Conservation (phyloP, 768 basidiomycete genomes). For the Collybia nuda region DNA sequence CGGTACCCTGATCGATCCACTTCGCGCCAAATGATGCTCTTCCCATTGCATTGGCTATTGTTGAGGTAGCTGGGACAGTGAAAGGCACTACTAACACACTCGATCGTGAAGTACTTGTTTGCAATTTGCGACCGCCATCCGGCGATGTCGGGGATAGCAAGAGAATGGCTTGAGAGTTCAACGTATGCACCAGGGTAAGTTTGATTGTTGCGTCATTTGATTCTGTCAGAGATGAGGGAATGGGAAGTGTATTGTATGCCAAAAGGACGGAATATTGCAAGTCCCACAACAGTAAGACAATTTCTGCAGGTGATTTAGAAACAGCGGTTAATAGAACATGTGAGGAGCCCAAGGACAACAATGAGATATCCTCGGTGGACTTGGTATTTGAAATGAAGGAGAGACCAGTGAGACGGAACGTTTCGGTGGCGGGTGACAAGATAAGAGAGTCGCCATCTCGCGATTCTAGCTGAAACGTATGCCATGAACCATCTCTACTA, state of each 20-base stretch:
- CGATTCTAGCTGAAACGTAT: slow-evolving; percentile 30
- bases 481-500: slow-evolving; percentile 49
- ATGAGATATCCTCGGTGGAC: slow-evolving; percentile 24
- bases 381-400: slow-evolving; percentile 22
- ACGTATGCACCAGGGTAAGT: slow-evolving; percentile 29
- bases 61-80: slow-evolving; percentile 52
- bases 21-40: slow-evolving; percentile 36
- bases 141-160: slow-evolving; percentile 39
- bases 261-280: slow-evolving; percentile 66
- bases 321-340: slow-evolving; percentile 54
- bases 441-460: slow-evolving; percentile 21
- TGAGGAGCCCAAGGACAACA: slow-evolving; percentile 55
- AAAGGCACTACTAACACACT: slow-evolving; percentile 62
- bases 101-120: slow-evolving; percentile 37
- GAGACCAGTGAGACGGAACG: slow-evolving; percentile 29
- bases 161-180: slow-evolving; percentile 51
- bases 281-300: slow-evolving; percentile 66
- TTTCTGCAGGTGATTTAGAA: slow-evolving; percentile 36
- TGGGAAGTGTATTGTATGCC: slow-evolving; percentile 47
- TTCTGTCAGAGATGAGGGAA: slow-evolving; percentile 42
- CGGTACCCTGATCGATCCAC: slow-evolving; percentile 4
- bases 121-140: slow-evolving; percentile 15
- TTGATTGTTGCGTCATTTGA: slow-evolving; percentile 25
- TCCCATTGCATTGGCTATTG: slow-evolving; percentile 63
- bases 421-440: slow-evolving; percentile 19